Conservation (phyloP, 306 rosid species). For the Fagus crenata region DNA sequence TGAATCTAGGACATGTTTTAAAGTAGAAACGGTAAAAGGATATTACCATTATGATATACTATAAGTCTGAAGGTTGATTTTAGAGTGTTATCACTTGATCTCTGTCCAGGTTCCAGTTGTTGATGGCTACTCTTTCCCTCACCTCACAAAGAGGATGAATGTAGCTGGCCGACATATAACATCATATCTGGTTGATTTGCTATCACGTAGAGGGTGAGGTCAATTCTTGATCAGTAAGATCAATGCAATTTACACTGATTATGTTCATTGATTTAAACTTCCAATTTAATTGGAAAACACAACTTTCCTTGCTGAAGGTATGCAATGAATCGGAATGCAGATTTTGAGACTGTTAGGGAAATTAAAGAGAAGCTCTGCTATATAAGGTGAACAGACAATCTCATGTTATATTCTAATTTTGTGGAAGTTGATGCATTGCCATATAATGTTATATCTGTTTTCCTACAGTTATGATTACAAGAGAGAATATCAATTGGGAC, state of each 20-base stretch:
- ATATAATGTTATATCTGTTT: slow-evolving; percentile 30
- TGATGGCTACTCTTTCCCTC: slow-evolving; percentile 98
- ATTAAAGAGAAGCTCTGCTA: slow-evolving; percentile 98
- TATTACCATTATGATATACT: neutral
- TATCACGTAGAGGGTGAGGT: slow-evolving; percentile 95
- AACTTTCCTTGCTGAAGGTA: slow-evolving; percentile 62
- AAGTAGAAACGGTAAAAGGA: neutral
- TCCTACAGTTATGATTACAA: slow-evolving; percentile 88
- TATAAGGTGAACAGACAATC: slow-evolving; percentile 58
- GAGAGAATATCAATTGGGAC: slow-evolving; percentile 98
- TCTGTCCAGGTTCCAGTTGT: slow-evolving; percentile 90
- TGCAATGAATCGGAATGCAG: slow-evolving; percentile 85
- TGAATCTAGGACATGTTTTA: neutral
- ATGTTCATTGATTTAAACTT: slow-evolving; percentile 14
- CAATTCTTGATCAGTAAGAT: slow-evolving; percentile 22
- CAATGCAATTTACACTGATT: slow-evolving; percentile 16
- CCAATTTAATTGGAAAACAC: slow-evolving; percentile 27
- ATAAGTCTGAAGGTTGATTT: neutral
- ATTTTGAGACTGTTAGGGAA: slow-evolving; percentile 99
- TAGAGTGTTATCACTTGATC: neutral
- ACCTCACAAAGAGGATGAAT: slow-evolving; percentile 96
- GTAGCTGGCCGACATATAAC: slow-evolving; percentile 99
- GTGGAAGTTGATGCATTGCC: slow-evolving; percentile 15
- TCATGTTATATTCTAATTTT: slow-evolving; percentile 18
- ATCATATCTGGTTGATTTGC: slow-evolving; percentile 94